Evolutionary conservation across 768 basidiomycete species (phyloP).

Genomic region (Mycena leptocephala): DNA sequence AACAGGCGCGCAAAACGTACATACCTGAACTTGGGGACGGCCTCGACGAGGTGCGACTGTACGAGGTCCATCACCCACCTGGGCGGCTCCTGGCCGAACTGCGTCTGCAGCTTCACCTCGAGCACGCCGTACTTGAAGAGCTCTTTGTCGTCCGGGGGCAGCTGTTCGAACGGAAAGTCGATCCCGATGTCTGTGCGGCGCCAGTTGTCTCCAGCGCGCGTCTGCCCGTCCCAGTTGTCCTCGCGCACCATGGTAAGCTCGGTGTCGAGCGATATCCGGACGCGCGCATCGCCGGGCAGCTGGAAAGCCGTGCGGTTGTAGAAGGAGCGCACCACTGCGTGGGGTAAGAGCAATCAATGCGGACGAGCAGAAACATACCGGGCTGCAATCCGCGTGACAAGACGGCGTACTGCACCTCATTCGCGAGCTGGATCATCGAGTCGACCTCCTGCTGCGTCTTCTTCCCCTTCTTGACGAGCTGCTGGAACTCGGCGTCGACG

Average conservation of each 20-base stretch:
- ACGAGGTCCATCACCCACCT: conserved; percentile 98
- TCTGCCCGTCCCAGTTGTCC: conserved; percentile 93
- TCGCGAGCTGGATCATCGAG: conserved; percentile 95
- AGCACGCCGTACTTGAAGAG: conserved; percentile 97
- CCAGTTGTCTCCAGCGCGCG: conserved; percentile 93
- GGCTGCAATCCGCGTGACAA: conserved; percentile 87
- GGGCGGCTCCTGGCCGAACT: conserved; percentile 95
- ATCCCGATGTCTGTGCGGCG: conserved; percentile 94
- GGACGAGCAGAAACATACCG: conserved; percentile 60
- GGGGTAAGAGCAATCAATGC: neutral
- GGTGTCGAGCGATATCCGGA: conserved; percentile 98
- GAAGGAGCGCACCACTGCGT: conserved; percentile 93
- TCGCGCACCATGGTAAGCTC: conserved; percentile 95
- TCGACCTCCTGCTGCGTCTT: conserved; percentile 95
- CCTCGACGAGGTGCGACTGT: conserved; percentile 94
- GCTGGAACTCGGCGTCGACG: conserved; percentile 94
- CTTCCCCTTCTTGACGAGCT: conserved; percentile 89
- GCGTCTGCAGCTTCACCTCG: conserved; percentile 98
- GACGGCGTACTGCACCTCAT: conserved; percentile 95
- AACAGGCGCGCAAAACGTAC: conserved; percentile 31
- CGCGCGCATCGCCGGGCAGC: conserved; percentile 97
- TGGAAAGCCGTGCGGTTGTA: conserved; percentile 99
- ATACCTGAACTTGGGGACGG: conserved; percentile 97
- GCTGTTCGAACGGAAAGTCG: conserved; percentile 89
- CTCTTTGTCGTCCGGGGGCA: conserved; percentile 87